These are phyloP conservation scores for Pyrrhoderma lamaoense DNA, from an alignment of 1,284 basidiomycete genomes.

Conservation along the genomic window DNA sequence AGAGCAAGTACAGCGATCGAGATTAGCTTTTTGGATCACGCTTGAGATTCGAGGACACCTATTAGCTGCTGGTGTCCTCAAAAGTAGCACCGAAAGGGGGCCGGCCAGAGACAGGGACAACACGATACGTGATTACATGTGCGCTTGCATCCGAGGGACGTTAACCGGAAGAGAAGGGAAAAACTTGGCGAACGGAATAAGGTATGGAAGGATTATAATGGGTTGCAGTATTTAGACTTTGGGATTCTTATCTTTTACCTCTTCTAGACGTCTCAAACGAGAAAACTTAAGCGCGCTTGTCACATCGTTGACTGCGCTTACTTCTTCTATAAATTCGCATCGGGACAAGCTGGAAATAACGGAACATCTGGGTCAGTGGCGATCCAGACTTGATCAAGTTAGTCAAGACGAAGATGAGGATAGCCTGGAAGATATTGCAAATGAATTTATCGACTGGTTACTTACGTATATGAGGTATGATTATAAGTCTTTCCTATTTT, in stretches of 20 bases:
- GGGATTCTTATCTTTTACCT: no score
- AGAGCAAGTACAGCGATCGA: constrained; percentile 30
- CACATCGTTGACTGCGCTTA: no score
- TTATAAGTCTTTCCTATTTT: not conserved
- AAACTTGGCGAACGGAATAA: constrained; percentile 37
- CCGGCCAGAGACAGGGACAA: constrained; percentile 21
- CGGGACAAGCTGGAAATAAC: no score
- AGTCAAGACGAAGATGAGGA: constrained; percentile 16
- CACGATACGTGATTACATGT: constrained; percentile 28
- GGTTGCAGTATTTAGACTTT: no score
- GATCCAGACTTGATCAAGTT: constrained; percentile 12
- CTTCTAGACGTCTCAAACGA: no score
- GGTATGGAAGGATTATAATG: no score
- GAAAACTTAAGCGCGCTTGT: no score
- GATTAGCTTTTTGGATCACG: constrained; percentile 43
- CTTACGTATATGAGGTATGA: constrained; percentile 42
- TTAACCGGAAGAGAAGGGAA: constrained; percentile 33
- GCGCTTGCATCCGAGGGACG: constrained; percentile 35
- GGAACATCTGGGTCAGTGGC: no score
- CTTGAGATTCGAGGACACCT: constrained; percentile 37
- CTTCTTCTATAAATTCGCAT: no score
- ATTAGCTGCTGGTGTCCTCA: constrained; percentile 27
- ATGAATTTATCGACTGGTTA: constrained; percentile 41
- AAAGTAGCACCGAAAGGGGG: not conserved
- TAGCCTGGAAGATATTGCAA: constrained; percentile 6